Base-by-base conservation (phyloP, 257 asterid species). In the Ballota nigra region DNA sequence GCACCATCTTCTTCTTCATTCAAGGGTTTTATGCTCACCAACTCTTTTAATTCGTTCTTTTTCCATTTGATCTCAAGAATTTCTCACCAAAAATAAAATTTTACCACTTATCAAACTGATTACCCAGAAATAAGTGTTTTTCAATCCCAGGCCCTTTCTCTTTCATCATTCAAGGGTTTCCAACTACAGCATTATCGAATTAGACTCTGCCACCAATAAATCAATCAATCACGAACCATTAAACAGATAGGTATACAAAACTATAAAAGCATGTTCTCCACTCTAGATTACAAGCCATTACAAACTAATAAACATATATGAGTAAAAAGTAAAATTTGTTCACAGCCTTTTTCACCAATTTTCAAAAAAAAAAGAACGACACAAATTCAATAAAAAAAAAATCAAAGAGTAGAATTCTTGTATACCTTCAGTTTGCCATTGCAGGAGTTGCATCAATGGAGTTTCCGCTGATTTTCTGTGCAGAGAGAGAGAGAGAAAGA, bases 401-500 rank as follows among this genome's bases (percentile, higher is more conserved):
- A 26, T 26, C 29, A 26, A 83, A 8, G 34, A 61, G 26, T 31
- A 45, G 29, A 62, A 11, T 56, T 69, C 22, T 19, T 69, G 63
- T 74, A 68, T 76, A 83, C 88, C 84, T 63, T 75, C 63, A 75
- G 74, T 22, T 73, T 62, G 70, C 67, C 85, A 80, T 75, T 83
- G 80, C 52, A 74, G 40, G 60, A 75, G 75, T 72, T 80, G 78
- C 79, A 78, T 72, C 76, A 51, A 75, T 45, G 16, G 19, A 75
- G 69, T 20, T 64, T 29, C 16, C 65, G 74, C 79, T 26, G 78
- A 15, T 60, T 75, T 78, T 57, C 58, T 55, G 57, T 49, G 68
- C 20, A n/a, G 55, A 13, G 57, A 11, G 59, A 8, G 59, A 56
- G 22, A 13, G 68, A 2, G 38, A 33, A 55, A 43, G 63, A 8